Base-by-base conservation (phyloP, 2,329 filamentous ascomycete genomes). In the Penicillium polonicum region DNA sequence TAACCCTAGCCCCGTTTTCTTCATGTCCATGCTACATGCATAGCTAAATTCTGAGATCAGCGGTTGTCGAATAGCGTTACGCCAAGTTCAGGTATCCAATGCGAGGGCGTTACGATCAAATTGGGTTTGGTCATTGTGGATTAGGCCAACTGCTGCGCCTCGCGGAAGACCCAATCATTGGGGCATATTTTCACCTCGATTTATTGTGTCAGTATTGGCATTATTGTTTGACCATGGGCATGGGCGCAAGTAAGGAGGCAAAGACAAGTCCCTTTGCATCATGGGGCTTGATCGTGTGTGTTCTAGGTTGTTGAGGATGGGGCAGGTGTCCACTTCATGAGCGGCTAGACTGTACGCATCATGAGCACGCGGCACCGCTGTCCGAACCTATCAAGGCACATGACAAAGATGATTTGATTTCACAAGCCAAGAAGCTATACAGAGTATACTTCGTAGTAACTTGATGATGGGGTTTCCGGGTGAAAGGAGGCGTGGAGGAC, bases 191-290 rank as follows among this genome's bases (percentile, higher is more conserved):
- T 23, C 19, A 48, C 13, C 29, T 21, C 13, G 13, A 48, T 7
- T 21, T 15, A 17, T 21, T 45, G 21, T 33, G 9, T 27, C 8
- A 25, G 21, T 19, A 49, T 55, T 50, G 36, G 44, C 27, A 49
- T 41, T 55, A 42, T 21, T 50, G 19, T 41, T 49, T 27, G 33
- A n/a, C 35, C 25, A 41, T 48, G 45, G 13, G 27, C 25, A 41
- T 48, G 45, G 13, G 35, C 25, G 35, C 43, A 48, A 31, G 52
- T 48, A 54, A 48, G 43, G 52, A 55, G 52, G 31, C 50, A 15
- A 52, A 36, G 19, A 44, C 9, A 5, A 25, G 7, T 35, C 19
- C 19, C 29, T 17, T 39, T 39, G 27, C 52, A 29, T 54, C 44
- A 54, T 49, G 43, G 23, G 31, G 21, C 52, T 41, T 41, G 25